Conservation (phyloP, 1,284 basidiomycete species). For the Cutaneotrichosporon dermatis region DNA sequence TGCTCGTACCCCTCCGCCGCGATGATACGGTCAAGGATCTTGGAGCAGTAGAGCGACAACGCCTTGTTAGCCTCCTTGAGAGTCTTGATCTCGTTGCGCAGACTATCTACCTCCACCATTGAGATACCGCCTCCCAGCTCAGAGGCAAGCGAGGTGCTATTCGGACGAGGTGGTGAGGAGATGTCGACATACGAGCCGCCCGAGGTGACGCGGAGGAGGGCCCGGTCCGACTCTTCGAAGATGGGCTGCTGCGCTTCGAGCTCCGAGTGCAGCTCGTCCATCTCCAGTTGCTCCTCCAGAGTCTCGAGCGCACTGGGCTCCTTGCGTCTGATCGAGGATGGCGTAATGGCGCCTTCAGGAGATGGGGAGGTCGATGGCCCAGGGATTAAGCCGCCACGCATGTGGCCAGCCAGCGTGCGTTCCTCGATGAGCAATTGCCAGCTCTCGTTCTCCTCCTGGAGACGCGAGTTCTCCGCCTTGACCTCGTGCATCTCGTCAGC, state of each 20-base stretch:
- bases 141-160: slow-evolving; percentile 58
- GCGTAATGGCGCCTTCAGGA: neutral
- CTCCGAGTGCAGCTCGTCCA: slow-evolving; percentile 37
- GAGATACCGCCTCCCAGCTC: slow-evolving; percentile 60
- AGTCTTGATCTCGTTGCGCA: slow-evolving; percentile 75
- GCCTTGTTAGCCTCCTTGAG: slow-evolving; percentile 94
- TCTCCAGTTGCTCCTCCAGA: slow-evolving; percentile 39
- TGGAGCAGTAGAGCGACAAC: slow-evolving; percentile 85
- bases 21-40: slow-evolving; percentile 93
- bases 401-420: slow-evolving; percentile 78
- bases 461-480: slow-evolving; percentile 27
- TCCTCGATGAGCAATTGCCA: slow-evolving; percentile 88
- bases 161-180: slow-evolving; percentile 48
- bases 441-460: slow-evolving; percentile 81
- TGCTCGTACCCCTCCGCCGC: slow-evolving; percentile 90
- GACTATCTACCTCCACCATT: slow-evolving; percentile 72
- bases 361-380: neutral
- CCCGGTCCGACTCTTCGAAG: slow-evolving; percentile 32
- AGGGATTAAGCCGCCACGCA: slow-evolving; percentile 52
- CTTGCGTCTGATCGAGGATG: slow-evolving; percentile 2
- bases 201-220: neutral
- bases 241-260: slow-evolving; percentile 27
- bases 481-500: slow-evolving; percentile 37
- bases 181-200: slow-evolving; percentile 17
- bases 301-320: slow-evolving; percentile 21